phyloP scores from a whole-genome alignment of 768 basidiomycete genomes.

The Termitomyces sp. region DNA sequence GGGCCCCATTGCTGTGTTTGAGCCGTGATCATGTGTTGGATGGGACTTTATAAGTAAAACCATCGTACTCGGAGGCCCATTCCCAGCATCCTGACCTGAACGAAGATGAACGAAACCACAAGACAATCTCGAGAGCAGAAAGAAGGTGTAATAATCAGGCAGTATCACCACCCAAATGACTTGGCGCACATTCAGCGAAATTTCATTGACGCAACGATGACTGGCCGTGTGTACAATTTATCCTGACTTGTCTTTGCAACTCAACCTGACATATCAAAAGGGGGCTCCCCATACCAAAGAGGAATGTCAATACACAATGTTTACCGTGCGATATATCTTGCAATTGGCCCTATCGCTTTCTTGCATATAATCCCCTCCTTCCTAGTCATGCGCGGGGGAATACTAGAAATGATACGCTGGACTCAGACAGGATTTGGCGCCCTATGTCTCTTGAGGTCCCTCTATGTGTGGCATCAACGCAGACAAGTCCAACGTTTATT shows the following conservation, averaged over 20 bases:
- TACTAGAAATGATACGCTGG: background rate
- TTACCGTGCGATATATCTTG: background rate
- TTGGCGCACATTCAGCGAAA: conserved; percentile 1
- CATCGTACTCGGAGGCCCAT: background rate
- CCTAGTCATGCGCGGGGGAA: background rate
- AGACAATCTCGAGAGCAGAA: background rate
- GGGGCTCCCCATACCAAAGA: conserved; percentile 5
- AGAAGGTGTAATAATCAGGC: conserved; percentile 2
- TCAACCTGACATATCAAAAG: background rate
- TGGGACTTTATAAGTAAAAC: background rate
- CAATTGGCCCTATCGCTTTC: background rate
- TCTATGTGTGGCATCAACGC: conserved; percentile 5
- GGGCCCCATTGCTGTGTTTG: background rate
- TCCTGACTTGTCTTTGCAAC: background rate
- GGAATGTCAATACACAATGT: background rate
- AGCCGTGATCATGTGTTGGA: background rate
- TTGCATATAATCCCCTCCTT: background rate
- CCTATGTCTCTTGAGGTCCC: background rate
- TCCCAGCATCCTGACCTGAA: background rate
- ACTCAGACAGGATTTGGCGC: background rate
- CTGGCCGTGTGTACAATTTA: conserved; percentile 3
- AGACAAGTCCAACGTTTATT: conserved; percentile 1
- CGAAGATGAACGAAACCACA: background rate
- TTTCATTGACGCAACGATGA: conserved; percentile 9
- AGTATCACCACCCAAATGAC: conserved; percentile 11